Evolutionary conservation across 495 filamentous ascomycete genomes (phyloP).

Genomic region (Ramalina peruviana): DNA sequence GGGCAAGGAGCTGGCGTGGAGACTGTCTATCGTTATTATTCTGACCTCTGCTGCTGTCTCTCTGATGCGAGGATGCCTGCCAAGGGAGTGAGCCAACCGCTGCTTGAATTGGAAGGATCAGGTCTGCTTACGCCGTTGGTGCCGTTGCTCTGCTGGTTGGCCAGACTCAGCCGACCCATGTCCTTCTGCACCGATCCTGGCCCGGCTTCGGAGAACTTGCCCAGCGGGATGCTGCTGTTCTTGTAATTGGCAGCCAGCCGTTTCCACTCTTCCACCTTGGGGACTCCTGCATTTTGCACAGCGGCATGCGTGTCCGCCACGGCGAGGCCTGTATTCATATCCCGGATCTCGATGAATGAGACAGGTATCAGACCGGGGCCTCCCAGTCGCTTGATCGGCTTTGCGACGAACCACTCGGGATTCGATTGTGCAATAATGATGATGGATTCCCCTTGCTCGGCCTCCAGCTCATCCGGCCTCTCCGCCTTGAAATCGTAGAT

Average conservation of each 20-base stretch:
- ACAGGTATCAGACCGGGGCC: conserved; percentile 93
- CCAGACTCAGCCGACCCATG: conserved; percentile 70
- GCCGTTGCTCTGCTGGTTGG: conserved; percentile 31
- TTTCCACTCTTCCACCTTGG: conserved; percentile 99
- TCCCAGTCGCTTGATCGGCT: conserved; percentile 87
- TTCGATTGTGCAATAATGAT: conserved; percentile 99
- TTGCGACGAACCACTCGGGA: conserved; percentile 98
- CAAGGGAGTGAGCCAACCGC: conserved; percentile 12
- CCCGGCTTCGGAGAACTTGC: conserved; percentile 58
- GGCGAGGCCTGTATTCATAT: conserved; percentile 76
- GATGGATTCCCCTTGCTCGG: conserved; percentile 87
- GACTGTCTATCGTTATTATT: conserved; percentile 19
- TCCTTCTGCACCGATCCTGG: conserved; percentile 42
- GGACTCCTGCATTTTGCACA: conserved; percentile 78
- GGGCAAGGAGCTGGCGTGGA: conserved; percentile 31
- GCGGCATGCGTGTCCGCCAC: conserved; percentile 77
- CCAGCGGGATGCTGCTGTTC: conserved; percentile 92
- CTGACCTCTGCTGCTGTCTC: conserved; percentile 30
- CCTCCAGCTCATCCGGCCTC: conserved; percentile 86
- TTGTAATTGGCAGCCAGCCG: conserved; percentile 99
- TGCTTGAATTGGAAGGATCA: background rate
- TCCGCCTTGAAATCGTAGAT: conserved; percentile 96
- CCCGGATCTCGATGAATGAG: conserved; percentile 89
- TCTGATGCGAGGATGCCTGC: conserved; percentile 22
- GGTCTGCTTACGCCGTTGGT: conserved; percentile 21